These are phyloP conservation scores for Aegilops umbellulata DNA, from an alignment of 176 grass and related monocot species.

Conservation along the genomic window DNA sequence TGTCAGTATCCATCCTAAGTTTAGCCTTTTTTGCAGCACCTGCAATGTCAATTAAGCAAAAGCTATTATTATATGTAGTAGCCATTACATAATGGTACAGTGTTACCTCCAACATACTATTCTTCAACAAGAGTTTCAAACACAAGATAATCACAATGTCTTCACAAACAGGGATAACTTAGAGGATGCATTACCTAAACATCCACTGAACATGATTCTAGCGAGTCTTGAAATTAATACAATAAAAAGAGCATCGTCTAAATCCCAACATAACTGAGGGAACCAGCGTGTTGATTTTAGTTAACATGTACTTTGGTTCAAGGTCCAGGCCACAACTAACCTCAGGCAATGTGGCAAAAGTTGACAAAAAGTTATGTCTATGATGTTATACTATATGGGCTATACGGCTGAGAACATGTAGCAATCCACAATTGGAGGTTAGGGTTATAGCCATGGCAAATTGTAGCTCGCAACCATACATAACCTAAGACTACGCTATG, in stretches of 20 bases:
- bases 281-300: neutral
- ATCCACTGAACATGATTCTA: neutral
- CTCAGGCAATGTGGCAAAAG: neutral
- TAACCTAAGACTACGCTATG: neutral
- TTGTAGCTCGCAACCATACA: neutral
- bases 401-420: neutral
- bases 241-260: conserved; percentile 1
- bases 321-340: neutral
- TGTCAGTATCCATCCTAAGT: conserved; percentile 53
- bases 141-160: neutral
- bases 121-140: neutral
- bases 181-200: conserved; percentile 13
- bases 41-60: conserved; percentile 36
- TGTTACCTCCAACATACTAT: neutral
- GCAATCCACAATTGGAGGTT: neutral
- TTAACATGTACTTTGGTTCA: conserved; percentile 12
- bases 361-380: neutral
- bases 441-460: neutral
- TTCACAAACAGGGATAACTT: neutral
- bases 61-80: conserved; percentile 1
- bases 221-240: neutral
- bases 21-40: conserved; percentile 65
- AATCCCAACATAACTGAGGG: neutral
- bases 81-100: neutral
- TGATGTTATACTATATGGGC: neutral